These are phyloP conservation scores for Orbilia javanica DNA, from an alignment of 2,329 filamentous ascomycete species.

Conservation along the genomic window DNA sequence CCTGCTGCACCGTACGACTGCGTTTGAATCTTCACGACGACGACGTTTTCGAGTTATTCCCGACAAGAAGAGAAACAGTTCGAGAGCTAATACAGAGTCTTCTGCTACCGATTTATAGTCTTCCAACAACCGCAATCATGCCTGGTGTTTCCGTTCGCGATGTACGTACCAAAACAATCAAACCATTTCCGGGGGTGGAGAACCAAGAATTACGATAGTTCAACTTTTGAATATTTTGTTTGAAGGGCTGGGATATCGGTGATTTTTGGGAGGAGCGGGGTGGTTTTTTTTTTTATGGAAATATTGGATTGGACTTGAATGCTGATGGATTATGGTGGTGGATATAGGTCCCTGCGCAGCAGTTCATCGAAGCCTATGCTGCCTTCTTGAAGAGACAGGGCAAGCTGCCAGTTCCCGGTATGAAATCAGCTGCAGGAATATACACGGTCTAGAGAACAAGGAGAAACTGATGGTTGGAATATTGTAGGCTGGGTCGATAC, in stretches of 20 bases:
- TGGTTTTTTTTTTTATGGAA: too few relatives aligned
- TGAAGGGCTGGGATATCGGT: not conserved
- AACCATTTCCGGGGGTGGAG: not conserved
- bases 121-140: constrained; percentile 60
- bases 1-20: not conserved
- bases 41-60: constrained; percentile 10
- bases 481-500: constrained; percentile 93
- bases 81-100: constrained; percentile 40
- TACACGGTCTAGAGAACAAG: not conserved
- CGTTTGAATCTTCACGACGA: not conserved
- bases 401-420: constrained; percentile 91
- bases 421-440: constrained; percentile 64
- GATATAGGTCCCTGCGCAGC: constrained; percentile 75
- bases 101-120: constrained; percentile 33
- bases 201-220: not conserved
- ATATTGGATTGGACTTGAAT: constrained; percentile 3
- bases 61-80: not conserved
- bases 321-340: constrained; percentile 33
- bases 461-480: constrained; percentile 24
- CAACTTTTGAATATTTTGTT: too few relatives aligned
- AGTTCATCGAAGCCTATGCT: constrained; percentile 88
- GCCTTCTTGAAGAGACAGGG: constrained; percentile 94
- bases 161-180: constrained; percentile 52
- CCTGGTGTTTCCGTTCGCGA: constrained; percentile 63
- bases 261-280: constrained; percentile 1